Conservation (phyloP, 2,329 filamentous ascomycete genomes). For the Phialocephala subalpina region DNA sequence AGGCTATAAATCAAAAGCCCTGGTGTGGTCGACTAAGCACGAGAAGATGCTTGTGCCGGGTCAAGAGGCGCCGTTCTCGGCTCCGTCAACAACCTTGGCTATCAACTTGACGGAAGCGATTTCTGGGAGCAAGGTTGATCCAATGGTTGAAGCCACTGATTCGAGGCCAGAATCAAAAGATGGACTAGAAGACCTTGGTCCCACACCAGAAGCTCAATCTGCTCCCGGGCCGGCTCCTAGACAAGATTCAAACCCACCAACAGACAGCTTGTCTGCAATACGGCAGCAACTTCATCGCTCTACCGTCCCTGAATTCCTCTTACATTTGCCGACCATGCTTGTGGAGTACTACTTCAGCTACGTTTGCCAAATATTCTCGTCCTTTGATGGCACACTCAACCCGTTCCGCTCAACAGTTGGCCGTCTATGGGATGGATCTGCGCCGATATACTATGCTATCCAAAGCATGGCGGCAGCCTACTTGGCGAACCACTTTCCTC, state of each 20-base stretch:
- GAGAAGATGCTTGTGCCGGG: slow-evolving; percentile 37
- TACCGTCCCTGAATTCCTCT: slow-evolving; percentile 38
- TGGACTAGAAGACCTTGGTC: neutral
- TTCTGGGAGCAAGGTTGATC: neutral
- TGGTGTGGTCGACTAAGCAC: slow-evolving; percentile 44
- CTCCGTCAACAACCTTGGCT: slow-evolving; percentile 18
- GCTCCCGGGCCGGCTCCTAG: neutral
- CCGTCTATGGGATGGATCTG: slow-evolving; percentile 63
- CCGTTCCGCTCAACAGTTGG: slow-evolving; percentile 66
- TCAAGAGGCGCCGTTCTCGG: slow-evolving; percentile 14
- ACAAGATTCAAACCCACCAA: slow-evolving; percentile 27
- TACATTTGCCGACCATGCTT: slow-evolving; percentile 56
- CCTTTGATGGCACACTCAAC: slow-evolving; percentile 68
- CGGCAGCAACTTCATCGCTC: slow-evolving; percentile 39
- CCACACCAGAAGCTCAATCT: neutral
- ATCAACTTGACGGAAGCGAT: slow-evolving; percentile 18
- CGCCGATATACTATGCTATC: slow-evolving; percentile 66
- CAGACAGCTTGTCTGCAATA: slow-evolving; percentile 39
- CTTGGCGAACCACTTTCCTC: slow-evolving; percentile 63
- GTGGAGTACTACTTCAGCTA: slow-evolving; percentile 72
- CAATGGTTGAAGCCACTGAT: neutral
- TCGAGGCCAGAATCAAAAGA: neutral
- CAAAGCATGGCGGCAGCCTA: slow-evolving; percentile 71
- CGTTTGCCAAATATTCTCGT: slow-evolving; percentile 68
- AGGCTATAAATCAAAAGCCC: slow-evolving; percentile 37